Evolutionary conservation across 139 green algal species (phyloP).

Genomic region (Deuterostichococcus epilithicus): DNA sequence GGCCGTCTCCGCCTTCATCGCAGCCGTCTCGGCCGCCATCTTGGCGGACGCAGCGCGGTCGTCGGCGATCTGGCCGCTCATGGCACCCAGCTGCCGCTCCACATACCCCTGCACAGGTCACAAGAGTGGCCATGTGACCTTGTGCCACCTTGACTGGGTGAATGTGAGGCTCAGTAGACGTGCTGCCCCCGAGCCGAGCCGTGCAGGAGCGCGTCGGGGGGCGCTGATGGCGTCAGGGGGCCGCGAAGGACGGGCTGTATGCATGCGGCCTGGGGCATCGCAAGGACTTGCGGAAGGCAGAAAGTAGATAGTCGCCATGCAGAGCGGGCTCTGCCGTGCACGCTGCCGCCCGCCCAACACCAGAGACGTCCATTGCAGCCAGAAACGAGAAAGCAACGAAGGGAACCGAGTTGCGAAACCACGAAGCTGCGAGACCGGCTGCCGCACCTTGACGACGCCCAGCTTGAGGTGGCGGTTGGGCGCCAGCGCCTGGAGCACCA

Average conservation of each 20-base stretch:
- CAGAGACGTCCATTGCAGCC: neutral
- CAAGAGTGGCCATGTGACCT: neutral
- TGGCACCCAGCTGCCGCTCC: conserved; percentile 44
- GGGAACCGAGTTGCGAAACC: neutral
- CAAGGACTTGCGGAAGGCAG: too few relatives aligned
- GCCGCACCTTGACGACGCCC: conserved; percentile 36
- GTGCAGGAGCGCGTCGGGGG: too few relatives aligned
- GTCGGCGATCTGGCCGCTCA: conserved; percentile 41
- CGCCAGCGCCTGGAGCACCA: conserved; percentile 83
- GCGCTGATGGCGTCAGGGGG: too few relatives aligned
- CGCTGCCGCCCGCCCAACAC: too few relatives aligned
- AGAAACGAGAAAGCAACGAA: too few relatives aligned
- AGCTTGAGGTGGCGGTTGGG: conserved; percentile 70
- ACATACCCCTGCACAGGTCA: conserved; percentile 55
- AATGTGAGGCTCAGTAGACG: neutral
- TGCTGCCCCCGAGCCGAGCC: too few relatives aligned
- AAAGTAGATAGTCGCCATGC: too few relatives aligned
- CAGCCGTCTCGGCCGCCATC: conserved; percentile 64
- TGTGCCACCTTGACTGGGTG: conserved; percentile 12
- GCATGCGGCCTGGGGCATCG: too few relatives aligned
- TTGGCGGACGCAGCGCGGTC: conserved; percentile 39
- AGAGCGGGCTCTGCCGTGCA: too few relatives aligned
- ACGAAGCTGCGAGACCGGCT: neutral
- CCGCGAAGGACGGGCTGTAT: too few relatives aligned
- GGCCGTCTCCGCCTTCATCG: conserved; percentile 57